phyloP scores from a whole-genome alignment of 2,329 filamentous ascomycete species.

The Apiospora aurea region DNA sequence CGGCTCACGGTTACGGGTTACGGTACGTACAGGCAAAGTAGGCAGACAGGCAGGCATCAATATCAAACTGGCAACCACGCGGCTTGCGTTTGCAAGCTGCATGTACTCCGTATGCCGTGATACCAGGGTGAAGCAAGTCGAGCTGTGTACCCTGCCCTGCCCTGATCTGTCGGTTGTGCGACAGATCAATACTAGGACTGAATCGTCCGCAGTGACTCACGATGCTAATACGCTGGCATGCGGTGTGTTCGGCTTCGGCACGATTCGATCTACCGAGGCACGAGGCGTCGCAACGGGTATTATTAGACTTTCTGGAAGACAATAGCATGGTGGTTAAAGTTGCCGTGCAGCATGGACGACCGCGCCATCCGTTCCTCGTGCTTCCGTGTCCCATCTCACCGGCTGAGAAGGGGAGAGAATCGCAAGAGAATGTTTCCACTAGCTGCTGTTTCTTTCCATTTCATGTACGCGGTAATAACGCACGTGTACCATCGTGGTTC shows the following conservation, averaged over 20 bases:
- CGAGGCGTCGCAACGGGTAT: not conserved
- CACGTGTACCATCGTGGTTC: not conserved
- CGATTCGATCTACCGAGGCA: not conserved
- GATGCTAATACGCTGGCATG: not conserved
- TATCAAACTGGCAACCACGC: constrained; percentile 12
- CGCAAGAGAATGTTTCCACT: not conserved
- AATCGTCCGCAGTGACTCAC: constrained; percentile 9
- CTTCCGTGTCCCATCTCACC: not conserved
- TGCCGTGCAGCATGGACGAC: not conserved
- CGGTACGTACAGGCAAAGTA: not conserved
- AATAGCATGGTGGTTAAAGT: not conserved
- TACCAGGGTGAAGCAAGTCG: constrained; percentile 7
- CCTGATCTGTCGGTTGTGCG: not conserved
- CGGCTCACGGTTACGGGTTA: not conserved
- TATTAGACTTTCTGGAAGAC: not conserved
- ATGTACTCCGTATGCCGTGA: not conserved
- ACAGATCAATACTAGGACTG: not conserved
- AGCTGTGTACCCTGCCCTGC: not conserved
- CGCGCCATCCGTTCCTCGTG: not conserved
- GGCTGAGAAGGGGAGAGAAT: not conserved
- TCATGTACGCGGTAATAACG: not conserved
- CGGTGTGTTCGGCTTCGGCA: constrained; percentile 1
- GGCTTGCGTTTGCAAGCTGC: not conserved
- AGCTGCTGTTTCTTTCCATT: not conserved
- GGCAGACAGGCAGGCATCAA: not conserved